Conservation (phyloP, 345 rosid species). For the Linum lewisii region DNA sequence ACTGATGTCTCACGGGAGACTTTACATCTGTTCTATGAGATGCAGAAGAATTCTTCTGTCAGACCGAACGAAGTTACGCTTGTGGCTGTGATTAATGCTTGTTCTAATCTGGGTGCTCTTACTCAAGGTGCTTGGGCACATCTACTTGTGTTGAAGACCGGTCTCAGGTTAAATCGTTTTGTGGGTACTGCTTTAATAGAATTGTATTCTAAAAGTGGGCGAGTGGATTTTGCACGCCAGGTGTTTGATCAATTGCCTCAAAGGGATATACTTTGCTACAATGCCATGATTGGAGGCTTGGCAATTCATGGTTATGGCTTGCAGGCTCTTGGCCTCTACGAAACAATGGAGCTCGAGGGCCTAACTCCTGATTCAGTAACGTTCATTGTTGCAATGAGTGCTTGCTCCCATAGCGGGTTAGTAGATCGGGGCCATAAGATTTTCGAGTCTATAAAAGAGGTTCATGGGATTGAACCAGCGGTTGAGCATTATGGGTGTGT, state of each 20-base stretch:
- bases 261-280: slow-evolving; percentile 37
- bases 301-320: slow-evolving; percentile 43
- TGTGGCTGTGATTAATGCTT: slow-evolving; percentile 46
- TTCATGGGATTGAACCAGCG: slow-evolving; percentile 35
- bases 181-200: slow-evolving; percentile 43
- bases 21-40: slow-evolving; percentile 31
- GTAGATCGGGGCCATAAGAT: slow-evolving; percentile 36
- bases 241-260: slow-evolving; percentile 41
- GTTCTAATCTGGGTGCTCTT: slow-evolving; percentile 45
- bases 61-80: slow-evolving; percentile 57
- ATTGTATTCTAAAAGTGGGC: slow-evolving; percentile 42
- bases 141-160: slow-evolving; percentile 32
- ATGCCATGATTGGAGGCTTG: slow-evolving; percentile 52
- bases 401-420: slow-evolving; percentile 58
- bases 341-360: slow-evolving; percentile 27
- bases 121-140: slow-evolving; percentile 48
- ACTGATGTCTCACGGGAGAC: slow-evolving; percentile 20
- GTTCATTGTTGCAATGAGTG: slow-evolving; percentile 40
- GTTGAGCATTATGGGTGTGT: slow-evolving; percentile 60
- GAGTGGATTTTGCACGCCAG: slow-evolving; percentile 27
- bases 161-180: slow-evolving; percentile 34
- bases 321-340: slow-evolving; percentile 31
- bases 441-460: slow-evolving; percentile 38
- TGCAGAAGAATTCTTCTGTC: slow-evolving; percentile 27
- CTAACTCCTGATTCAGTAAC: slow-evolving; percentile 44